Evolutionary conservation across 129 eudicot genomes (phyloP).

Genomic region (Pseudognaphalium luteoalbum): DNA sequence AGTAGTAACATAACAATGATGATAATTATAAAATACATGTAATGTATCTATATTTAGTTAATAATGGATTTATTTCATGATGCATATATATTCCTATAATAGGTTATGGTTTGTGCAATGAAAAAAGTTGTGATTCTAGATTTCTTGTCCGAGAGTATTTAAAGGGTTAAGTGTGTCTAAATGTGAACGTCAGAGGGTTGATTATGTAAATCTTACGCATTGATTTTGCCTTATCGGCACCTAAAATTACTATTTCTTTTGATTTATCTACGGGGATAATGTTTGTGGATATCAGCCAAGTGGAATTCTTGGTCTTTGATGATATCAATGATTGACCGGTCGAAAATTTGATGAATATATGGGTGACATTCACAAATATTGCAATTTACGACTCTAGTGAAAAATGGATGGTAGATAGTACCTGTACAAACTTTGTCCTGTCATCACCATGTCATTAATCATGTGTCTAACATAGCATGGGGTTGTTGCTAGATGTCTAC

Average conservation of each 20-base stretch:
- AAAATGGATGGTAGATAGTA: slow-evolving; percentile 5
- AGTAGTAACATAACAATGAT: neutral
- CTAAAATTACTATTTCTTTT: neutral
- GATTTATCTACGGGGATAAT: neutral
- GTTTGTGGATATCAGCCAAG: too few species aligned
- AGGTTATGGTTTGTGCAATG: neutral
- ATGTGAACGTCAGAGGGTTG: neutral
- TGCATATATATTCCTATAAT: neutral
- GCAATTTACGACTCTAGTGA: neutral
- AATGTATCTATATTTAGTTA: neutral
- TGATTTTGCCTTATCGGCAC: neutral
- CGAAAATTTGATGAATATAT: too few species aligned
- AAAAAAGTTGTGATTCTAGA: neutral
- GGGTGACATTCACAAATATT: too few species aligned
- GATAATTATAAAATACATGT: neutral
- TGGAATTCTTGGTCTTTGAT: too few species aligned
- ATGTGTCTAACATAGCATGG: neutral
- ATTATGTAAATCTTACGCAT: too few species aligned
- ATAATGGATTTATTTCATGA: neutral
- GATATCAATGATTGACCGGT: too few species aligned
- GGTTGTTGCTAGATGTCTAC: neutral
- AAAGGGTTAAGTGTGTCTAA: neutral
- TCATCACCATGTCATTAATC: slow-evolving; percentile 5
- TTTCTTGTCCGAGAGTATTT: neutral
- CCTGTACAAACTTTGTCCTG: slow-evolving; percentile 6